These are phyloP conservation scores for Yarrowia divulgata DNA, from an alignment of 805 yeast genomes.

Conservation along the genomic window DNA sequence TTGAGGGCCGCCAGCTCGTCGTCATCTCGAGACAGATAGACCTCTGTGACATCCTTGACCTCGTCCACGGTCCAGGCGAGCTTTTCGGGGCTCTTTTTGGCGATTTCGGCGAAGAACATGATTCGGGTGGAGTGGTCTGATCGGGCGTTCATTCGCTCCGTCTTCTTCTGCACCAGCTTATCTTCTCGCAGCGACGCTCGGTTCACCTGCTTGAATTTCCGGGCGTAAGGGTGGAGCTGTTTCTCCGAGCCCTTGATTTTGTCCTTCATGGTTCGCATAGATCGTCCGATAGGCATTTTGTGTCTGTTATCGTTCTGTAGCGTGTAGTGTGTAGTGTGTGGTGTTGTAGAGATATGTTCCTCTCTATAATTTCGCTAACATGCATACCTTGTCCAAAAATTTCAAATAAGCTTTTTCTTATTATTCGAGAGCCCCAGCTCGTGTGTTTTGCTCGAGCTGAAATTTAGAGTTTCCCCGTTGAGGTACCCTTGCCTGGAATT, in stretches of 20 bases:
- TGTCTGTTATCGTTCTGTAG: not conserved
- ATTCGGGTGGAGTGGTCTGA: constrained; percentile 56
- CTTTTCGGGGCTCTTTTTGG: constrained; percentile 55
- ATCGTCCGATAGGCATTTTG: constrained; percentile 72
- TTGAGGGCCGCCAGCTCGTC: constrained; percentile 73
- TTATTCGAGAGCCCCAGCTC: too few relatives aligned
- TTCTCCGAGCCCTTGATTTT: constrained; percentile 62
- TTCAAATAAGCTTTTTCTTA: constrained; percentile 17
- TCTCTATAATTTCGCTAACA: not conserved
- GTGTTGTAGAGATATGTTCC: not conserved
- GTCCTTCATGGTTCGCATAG: constrained; percentile 69
- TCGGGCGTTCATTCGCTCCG: constrained; percentile 60
- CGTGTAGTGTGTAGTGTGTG: constrained; percentile 2
- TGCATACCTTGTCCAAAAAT: constrained; percentile 25
- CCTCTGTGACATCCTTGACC: constrained; percentile 64
- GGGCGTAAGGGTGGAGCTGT: constrained; percentile 82
- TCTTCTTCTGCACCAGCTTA: constrained; percentile 67
- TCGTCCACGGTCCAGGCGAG: constrained; percentile 62
- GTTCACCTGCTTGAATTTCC: constrained; percentile 82
- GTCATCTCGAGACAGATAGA: constrained; percentile 69
- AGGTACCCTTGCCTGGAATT: constrained; percentile 7
- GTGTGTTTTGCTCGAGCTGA: too few relatives aligned
- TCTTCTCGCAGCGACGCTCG: constrained; percentile 87
- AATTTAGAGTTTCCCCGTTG: constrained; percentile 17
- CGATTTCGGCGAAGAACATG: constrained; percentile 63